Percentiles rank a stretch among this genome's conserved stretches.
Evolutionary conservation across 805 yeast genomes (phyloP).

Genomic region (Brettanomyces nanus): DNA sequence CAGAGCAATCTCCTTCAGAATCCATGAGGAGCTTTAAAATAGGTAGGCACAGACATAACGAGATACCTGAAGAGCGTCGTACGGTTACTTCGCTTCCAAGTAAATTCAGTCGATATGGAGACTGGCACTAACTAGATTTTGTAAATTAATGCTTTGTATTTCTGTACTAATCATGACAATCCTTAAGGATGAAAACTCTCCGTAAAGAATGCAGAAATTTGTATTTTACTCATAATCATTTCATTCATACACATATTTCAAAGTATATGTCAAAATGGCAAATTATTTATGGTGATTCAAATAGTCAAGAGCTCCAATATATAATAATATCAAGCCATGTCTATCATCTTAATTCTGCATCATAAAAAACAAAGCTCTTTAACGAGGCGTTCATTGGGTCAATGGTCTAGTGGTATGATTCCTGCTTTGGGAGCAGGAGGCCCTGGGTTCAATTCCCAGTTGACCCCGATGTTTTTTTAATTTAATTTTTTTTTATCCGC

Average conservation of each 20-base stretch:
- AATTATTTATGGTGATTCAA: no score
- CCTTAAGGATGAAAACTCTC: no score
- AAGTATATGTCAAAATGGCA: no score
- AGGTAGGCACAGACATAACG: constrained; percentile 17
- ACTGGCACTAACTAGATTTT: constrained; percentile 15
- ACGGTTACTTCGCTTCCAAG: constrained; percentile 25
- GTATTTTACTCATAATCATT: no score
- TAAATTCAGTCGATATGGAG: constrained; percentile 24
- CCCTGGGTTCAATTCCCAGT: constrained; percentile 49
- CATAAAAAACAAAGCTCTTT: no score
- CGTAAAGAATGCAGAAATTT: no score
- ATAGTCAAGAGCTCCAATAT: no score
- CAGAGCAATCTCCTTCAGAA: constrained; percentile 8
- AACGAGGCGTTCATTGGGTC: constrained; percentile 13
- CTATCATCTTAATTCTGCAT: no score
- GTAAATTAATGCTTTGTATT: background rate
- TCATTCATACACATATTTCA: no score
- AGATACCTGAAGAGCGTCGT: constrained; percentile 10
- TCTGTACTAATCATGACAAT: no score
- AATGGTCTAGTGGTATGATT: constrained; percentile 50
- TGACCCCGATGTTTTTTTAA: constrained; percentile 23
- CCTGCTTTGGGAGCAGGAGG: constrained; percentile 52
- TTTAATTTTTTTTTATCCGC: no score
- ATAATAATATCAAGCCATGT: no score
- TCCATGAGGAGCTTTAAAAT: constrained; percentile 23